phyloP scores from a whole-genome alignment of 2,329 filamentous ascomycete genomes.

The Aspergillus ustus region DNA sequence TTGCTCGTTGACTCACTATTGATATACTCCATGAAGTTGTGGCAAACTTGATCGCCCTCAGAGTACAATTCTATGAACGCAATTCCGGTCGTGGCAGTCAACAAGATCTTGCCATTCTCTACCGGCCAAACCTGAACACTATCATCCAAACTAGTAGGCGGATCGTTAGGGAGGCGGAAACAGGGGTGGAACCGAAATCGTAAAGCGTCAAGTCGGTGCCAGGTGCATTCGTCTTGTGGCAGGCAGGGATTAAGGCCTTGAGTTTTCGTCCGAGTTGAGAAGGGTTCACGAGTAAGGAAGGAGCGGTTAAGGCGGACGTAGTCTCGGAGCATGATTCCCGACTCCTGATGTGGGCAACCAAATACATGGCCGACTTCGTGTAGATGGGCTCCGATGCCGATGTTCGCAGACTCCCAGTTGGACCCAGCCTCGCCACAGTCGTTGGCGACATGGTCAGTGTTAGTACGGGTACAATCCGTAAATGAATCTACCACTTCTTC shows the following conservation, averaged over 20 bases:
- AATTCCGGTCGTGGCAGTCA: slow-evolving; percentile 80
- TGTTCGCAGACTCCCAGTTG: slow-evolving; percentile 93
- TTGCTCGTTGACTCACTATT: slow-evolving; percentile 62
- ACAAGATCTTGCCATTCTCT: slow-evolving; percentile 74
- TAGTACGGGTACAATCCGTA: slow-evolving; percentile 85
- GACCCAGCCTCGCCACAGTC: slow-evolving; percentile 86
- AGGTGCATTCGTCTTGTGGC: slow-evolving; percentile 81
- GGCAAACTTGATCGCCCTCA: slow-evolving; percentile 81
- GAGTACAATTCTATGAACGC: slow-evolving; percentile 82
- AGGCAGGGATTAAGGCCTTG: slow-evolving; percentile 75
- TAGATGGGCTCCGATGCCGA: slow-evolving; percentile 89
- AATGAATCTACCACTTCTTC: slow-evolving; percentile 91
- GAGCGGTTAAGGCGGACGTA: slow-evolving; percentile 83
- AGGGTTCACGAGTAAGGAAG: slow-evolving; percentile 81
- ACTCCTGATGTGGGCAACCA: slow-evolving; percentile 86
- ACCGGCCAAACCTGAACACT: slow-evolving; percentile 87
- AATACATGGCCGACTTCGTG: slow-evolving; percentile 91
- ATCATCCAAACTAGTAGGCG: slow-evolving; percentile 65
- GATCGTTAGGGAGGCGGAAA: slow-evolving; percentile 82
- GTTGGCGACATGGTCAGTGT: slow-evolving; percentile 79
- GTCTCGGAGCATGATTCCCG: slow-evolving; percentile 88
- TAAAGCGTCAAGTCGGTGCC: slow-evolving; percentile 87
- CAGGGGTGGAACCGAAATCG: slow-evolving; percentile 90
- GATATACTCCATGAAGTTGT: slow-evolving; percentile 78
- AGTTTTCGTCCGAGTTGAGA: slow-evolving; percentile 82